These are phyloP conservation scores for Suillus subaureus DNA, from an alignment of 768 basidiomycete species.

Conservation along the genomic window DNA sequence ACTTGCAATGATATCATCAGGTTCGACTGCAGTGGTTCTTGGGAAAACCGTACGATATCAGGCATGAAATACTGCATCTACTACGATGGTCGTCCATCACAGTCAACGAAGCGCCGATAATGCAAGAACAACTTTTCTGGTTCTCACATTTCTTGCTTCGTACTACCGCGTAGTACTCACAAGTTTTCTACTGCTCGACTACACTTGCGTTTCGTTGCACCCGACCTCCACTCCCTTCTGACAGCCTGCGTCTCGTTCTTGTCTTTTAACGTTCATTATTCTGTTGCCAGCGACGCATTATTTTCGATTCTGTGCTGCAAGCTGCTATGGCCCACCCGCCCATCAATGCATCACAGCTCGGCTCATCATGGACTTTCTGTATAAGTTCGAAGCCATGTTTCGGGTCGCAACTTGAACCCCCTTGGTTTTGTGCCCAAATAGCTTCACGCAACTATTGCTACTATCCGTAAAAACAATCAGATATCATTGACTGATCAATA, in stretches of 20 bases:
- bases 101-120: no score
- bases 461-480: background rate
- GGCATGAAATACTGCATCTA: background rate
- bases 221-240: background rate
- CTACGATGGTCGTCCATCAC: background rate
- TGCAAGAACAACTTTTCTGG: background rate
- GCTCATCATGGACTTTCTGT: background rate
- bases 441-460: background rate
- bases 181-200: background rate
- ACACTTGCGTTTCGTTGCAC: background rate
- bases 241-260: background rate
- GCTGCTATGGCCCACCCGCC: background rate
- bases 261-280: no score
- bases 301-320: background rate
- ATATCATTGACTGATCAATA: background rate
- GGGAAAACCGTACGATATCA: no score
- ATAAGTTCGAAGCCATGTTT: background rate
- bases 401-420: background rate
- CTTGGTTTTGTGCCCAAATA: background rate
- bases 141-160: background rate
- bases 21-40: no score
- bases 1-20: background rate
- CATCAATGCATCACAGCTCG: background rate
- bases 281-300: background rate
- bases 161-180: background rate